Conservation (phyloP, 2,329 filamentous ascomycete genomes). For the Cercospora sojina region DNA sequence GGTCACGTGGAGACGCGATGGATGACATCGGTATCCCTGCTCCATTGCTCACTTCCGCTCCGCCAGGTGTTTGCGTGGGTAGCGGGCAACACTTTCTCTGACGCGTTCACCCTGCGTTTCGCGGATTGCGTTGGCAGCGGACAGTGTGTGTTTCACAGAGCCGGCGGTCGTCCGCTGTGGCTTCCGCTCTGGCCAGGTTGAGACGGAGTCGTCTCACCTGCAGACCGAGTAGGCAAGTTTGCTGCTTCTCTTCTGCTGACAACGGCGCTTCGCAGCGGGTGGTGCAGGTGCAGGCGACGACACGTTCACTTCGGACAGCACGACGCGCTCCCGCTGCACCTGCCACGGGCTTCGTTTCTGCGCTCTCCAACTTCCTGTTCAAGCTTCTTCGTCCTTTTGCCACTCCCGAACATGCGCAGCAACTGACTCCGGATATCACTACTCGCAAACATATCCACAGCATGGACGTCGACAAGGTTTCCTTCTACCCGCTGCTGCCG, state of each 20-base stretch:
- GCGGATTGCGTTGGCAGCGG: not conserved
- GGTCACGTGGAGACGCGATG: not conserved
- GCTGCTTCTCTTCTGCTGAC: conserved; percentile 20
- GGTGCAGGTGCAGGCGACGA: conserved; percentile 3
- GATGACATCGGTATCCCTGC: not conserved
- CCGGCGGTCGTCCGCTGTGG: not conserved
- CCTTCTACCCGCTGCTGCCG: conserved; percentile 54
- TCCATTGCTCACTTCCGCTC: not conserved
- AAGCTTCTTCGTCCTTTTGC: conserved; percentile 24
- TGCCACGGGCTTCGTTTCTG: conserved; percentile 20
- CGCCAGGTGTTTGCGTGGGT: not conserved
- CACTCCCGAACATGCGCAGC: conserved; percentile 16
- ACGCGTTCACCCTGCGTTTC: not conserved
- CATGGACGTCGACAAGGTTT: conserved; percentile 58
- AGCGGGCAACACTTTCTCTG: not conserved
- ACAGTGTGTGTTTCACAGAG: not conserved
- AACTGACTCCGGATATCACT: conserved; percentile 20
- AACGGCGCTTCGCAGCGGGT: not conserved
- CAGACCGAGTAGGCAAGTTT: conserved; percentile 24
- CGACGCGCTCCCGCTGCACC: conserved; percentile 11
- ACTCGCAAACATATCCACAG: conserved; percentile 23
- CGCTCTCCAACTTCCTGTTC: conserved; percentile 21
- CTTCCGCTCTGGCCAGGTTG: not conserved
- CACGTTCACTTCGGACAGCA: not conserved
- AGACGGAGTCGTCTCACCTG: conserved; percentile 1